Percentiles rank a stretch among this genome's conserved stretches.
phyloP scores from a whole-genome alignment of 2,329 filamentous ascomycete genomes.

The Diaporthe ampelina region DNA sequence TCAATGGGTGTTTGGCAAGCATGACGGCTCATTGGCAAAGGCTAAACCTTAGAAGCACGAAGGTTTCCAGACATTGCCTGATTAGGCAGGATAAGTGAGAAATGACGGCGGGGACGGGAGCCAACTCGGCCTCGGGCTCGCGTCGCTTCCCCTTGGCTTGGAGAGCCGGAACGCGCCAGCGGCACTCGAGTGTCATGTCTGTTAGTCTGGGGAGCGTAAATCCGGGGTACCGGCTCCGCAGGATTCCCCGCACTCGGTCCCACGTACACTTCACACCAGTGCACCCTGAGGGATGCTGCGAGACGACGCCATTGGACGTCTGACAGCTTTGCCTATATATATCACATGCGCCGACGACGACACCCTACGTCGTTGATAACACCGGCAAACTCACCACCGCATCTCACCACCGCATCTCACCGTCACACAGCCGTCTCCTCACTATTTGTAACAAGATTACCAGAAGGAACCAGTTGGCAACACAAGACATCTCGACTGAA shows the following conservation, averaged over 20 bases:
- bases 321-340: not conserved
- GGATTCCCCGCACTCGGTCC: conserved; percentile 16
- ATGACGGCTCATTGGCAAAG: not conserved
- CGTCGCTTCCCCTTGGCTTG: not conserved
- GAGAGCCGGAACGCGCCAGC: not conserved
- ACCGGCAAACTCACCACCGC: not conserved
- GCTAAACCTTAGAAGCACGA: not conserved
- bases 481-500: not conserved
- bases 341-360: not conserved
- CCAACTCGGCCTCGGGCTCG: conserved; percentile 23
- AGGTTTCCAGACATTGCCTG: not conserved
- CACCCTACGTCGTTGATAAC: not conserved
- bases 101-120: conserved; percentile 11
- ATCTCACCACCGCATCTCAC: not conserved
- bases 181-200: not conserved
- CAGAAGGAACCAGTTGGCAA: not conserved
- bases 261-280: not conserved
- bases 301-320: not conserved
- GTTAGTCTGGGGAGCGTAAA: not conserved
- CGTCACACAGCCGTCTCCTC: not conserved
- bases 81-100: conserved; percentile 16
- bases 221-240: conserved; percentile 10
- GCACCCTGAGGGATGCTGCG: not conserved
- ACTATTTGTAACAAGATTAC: not conserved
- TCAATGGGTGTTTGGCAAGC: not conserved